Evolutionary conservation across 805 yeast species (phyloP).

Genomic region (Metschnikowia vanudenii): DNA sequence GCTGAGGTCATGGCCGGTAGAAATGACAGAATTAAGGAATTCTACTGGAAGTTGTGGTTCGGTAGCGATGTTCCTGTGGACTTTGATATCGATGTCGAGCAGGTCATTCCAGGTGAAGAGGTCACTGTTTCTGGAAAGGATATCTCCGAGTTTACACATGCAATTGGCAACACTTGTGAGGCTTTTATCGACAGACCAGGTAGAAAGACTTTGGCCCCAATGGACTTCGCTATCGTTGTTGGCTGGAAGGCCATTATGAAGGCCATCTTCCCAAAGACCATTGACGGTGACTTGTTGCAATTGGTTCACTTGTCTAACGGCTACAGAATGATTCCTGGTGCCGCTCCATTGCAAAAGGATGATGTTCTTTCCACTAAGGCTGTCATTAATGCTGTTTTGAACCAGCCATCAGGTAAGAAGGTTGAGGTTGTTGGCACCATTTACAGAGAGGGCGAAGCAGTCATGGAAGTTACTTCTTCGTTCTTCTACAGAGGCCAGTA

Average conservation of each 20-base stretch:
- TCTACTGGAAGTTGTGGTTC: constrained; percentile 98
- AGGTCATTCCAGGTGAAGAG: constrained; percentile 67
- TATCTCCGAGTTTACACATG: constrained; percentile 91
- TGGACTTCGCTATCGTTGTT: constrained; percentile 98
- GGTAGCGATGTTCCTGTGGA: constrained; percentile 60
- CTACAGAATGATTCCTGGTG: constrained; percentile 89
- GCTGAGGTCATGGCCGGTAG: constrained; percentile 86
- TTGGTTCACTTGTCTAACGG: constrained; percentile 95
- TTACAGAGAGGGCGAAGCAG: constrained; percentile 70
- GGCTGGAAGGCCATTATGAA: constrained; percentile 98
- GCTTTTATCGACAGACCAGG: constrained; percentile 89
- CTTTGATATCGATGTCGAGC: constrained; percentile 67
- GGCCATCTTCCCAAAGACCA: constrained; percentile 94
- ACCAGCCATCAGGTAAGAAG: constrained; percentile 90
- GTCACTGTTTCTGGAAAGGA: constrained; percentile 69
- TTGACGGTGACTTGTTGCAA: constrained; percentile 93
- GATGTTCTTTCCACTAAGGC: constrained; percentile 84
- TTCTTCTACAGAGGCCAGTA: constrained; percentile 96
- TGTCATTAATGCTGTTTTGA: constrained; percentile 80
- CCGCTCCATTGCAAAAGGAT: constrained; percentile 82
- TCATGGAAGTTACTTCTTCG: constrained; percentile 91
- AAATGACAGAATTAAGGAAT: constrained; percentile 88
- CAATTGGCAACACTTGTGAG: constrained; percentile 95
- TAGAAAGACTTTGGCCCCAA: constrained; percentile 85
- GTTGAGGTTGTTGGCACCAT: constrained; percentile 94